These are phyloP conservation scores for Echites panduratus DNA, from an alignment of 257 asterid genomes.

Conservation along the genomic window DNA sequence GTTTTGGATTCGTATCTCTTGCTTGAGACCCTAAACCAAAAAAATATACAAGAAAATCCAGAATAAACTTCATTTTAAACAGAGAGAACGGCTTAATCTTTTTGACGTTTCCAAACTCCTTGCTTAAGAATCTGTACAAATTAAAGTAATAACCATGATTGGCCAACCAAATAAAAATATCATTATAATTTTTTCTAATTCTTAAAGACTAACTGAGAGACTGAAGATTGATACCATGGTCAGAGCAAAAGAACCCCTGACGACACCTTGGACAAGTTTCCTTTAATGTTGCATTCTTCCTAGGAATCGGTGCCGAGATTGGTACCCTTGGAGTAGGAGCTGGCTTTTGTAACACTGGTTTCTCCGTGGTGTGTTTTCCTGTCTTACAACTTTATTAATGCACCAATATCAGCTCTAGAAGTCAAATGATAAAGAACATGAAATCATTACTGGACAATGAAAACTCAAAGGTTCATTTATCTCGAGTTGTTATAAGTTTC, in stretches of 20 bases:
- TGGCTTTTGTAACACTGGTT: slow-evolving; percentile 33
- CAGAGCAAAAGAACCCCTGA: slow-evolving; percentile 91
- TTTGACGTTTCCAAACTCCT: background rate
- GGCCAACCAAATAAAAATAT: background rate
- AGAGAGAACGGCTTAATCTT: background rate
- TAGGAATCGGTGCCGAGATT: slow-evolving; percentile 29
- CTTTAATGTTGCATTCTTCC: slow-evolving; percentile 31
- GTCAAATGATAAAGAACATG: background rate
- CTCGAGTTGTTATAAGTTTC: no score
- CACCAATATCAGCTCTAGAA: slow-evolving; percentile 1
- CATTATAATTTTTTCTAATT: background rate
- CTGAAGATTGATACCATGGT: slow-evolving; percentile 33
- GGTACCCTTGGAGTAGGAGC: slow-evolving; percentile 37
- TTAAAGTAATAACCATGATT: background rate
- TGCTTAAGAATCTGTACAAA: background rate
- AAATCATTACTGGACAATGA: background rate
- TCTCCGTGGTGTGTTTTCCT: slow-evolving; percentile 46
- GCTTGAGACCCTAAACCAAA: slow-evolving; percentile 20
- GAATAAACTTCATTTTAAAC: background rate
- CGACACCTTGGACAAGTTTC: slow-evolving; percentile 77
- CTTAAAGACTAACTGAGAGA: background rate
- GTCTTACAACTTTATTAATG: slow-evolving; percentile 35
- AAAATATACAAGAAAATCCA: background rate
- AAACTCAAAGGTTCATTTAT: background rate
- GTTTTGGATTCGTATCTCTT: slow-evolving; percentile 36